Percentiles rank a stretch among this genome's conserved stretches.
Evolutionary conservation across 1,139 yeast species (phyloP).

Genomic region (Citeromyces hawaiiensis): DNA sequence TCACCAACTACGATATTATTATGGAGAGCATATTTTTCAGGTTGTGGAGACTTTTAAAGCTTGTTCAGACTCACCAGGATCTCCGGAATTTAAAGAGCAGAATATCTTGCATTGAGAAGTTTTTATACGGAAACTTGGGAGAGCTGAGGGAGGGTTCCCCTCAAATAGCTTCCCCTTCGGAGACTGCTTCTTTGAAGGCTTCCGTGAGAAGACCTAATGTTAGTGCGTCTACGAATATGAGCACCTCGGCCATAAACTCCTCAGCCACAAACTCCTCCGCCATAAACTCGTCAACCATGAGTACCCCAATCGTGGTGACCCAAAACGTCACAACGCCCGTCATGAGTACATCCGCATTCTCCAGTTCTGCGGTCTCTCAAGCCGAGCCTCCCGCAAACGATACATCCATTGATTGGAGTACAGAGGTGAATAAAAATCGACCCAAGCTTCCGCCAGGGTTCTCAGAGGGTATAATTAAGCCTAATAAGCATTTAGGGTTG

Average conservation of each 20-base stretch:
- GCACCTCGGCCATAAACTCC: neutral
- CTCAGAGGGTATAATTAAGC: conserved; percentile 2
- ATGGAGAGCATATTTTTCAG: conserved; percentile 16
- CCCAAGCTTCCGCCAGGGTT: conserved; percentile 3
- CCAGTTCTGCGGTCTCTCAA: neutral
- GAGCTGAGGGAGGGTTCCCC: neutral
- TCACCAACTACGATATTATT: conserved; percentile 14
- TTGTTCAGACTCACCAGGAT: conserved; percentile 9
- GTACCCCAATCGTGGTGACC: neutral
- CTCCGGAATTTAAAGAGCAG: conserved; percentile 1
- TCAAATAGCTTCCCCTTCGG: neutral
- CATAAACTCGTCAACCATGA: neutral
- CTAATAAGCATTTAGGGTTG: neutral
- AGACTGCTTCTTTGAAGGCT: too few species aligned
- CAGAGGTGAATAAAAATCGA: neutral
- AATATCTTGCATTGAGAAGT: conserved; percentile 1
- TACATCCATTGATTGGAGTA: conserved; percentile 1
- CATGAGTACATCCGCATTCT: neutral
- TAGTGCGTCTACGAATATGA: too few species aligned
- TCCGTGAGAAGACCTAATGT: too few species aligned
- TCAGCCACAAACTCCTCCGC: neutral
- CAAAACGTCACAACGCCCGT: neutral
- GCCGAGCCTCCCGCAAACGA: neutral
- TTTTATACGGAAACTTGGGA: conserved; percentile 1
- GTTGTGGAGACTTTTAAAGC: conserved; percentile 15